Evolutionary conservation across 257 asterid genomes (phyloP).

Genomic region (Jacaranda copaia): DNA sequence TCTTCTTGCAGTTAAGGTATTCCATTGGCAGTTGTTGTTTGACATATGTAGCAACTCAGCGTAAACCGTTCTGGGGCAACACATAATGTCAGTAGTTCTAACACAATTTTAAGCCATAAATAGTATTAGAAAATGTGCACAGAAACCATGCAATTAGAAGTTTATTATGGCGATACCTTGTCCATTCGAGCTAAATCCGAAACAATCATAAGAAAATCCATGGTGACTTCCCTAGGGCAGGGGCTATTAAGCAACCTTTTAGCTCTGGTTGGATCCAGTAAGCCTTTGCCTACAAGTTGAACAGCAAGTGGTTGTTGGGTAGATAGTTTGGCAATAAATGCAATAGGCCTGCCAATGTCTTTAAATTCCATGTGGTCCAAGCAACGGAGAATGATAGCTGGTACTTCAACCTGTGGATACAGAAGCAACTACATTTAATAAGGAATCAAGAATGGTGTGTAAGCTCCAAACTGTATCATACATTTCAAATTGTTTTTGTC

Average conservation of each 20-base stretch:
- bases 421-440: slow-evolving; percentile 30
- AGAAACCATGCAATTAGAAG: slow-evolving; percentile 24
- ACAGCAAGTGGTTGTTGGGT: slow-evolving; percentile 80
- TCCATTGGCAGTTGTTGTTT: neutral
- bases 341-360: slow-evolving; percentile 83
- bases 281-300: slow-evolving; percentile 87
- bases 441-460: slow-evolving; percentile 21
- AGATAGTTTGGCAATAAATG: slow-evolving; percentile 87
- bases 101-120: neutral
- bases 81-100: neutral
- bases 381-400: slow-evolving; percentile 73
- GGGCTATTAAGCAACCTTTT: slow-evolving; percentile 69
- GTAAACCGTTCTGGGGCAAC: neutral
- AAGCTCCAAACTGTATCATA: slow-evolving; percentile 26
- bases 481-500: neutral
- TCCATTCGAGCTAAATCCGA: slow-evolving; percentile 99
- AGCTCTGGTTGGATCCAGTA: slow-evolving; percentile 79
- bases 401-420: slow-evolving; percentile 69
- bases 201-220: slow-evolving; percentile 93
- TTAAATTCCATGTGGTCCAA: slow-evolving; percentile 80
- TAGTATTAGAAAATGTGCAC: slow-evolving; percentile 23
- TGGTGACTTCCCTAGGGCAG: slow-evolving; percentile 79
- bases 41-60: slow-evolving; percentile 16
- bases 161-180: slow-evolving; percentile 60
- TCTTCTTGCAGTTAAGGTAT: neutral